Evolutionary conservation across 2,329 filamentous ascomycete genomes (phyloP).

Genomic region (Alternaria sp.): DNA sequence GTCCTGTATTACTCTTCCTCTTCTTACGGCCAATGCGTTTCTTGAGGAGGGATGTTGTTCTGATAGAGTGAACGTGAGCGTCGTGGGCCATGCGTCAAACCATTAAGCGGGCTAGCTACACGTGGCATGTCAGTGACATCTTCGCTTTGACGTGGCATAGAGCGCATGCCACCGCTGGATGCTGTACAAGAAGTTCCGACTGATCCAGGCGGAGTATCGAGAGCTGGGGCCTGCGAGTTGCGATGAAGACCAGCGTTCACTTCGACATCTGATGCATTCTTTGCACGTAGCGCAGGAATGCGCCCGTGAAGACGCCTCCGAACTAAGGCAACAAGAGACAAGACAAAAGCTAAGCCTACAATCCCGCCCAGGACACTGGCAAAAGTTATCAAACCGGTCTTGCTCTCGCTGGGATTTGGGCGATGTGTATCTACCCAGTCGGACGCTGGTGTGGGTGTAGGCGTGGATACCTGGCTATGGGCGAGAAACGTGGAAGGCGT

Average conservation of each 20-base stretch:
- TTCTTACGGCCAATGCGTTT: background rate
- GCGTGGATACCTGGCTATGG: background rate
- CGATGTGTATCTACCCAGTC: background rate
- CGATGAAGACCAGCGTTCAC: background rate
- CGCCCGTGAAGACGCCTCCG: background rate
- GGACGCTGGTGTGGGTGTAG: background rate
- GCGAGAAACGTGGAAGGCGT: background rate
- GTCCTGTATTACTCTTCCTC: background rate
- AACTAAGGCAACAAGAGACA: background rate
- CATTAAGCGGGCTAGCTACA: background rate
- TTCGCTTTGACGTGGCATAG: background rate
- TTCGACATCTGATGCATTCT: background rate
- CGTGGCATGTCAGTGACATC: background rate
- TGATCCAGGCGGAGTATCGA: background rate
- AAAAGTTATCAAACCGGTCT: background rate
- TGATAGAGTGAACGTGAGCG: background rate
- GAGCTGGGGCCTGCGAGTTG: background rate
- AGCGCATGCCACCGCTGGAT: background rate
- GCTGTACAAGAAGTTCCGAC: rapidly evolving
- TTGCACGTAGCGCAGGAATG: rapidly evolving
- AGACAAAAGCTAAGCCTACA: background rate
- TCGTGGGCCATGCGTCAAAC: background rate
- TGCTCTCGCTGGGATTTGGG: background rate
- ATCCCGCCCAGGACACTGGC: background rate
- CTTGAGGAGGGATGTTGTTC: background rate